These are phyloP conservation scores for Apophysomyces variabilis DNA, from an alignment of 371 early-diverging fungal genomes.

Conservation along the genomic window DNA sequence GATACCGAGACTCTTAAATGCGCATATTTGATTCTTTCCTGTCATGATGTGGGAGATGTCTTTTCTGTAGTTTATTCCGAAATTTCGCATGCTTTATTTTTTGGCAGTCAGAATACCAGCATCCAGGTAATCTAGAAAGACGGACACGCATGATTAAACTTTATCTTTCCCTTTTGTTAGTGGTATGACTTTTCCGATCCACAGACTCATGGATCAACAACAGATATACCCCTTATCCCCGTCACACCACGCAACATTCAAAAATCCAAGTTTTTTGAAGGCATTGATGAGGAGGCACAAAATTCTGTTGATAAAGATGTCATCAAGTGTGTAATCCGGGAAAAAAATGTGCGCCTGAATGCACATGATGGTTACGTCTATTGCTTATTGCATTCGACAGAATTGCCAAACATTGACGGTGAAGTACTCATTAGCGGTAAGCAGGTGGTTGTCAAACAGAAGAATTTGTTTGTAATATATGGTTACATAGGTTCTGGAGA, in stretches of 20 bases:
- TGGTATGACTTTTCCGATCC: slow-evolving; percentile 66
- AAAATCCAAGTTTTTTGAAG: slow-evolving; percentile 48
- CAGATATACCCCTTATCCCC: slow-evolving; percentile 40
- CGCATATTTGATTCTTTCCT: slow-evolving; percentile 70
- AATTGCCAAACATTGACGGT: slow-evolving; percentile 58
- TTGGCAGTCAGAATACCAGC: slow-evolving; percentile 85
- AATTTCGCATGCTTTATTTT: slow-evolving; percentile 56
- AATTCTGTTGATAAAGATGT: slow-evolving; percentile 40
- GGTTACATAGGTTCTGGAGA: slow-evolving; percentile 64
- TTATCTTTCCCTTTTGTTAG: slow-evolving; percentile 22
- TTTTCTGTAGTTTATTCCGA: slow-evolving; percentile 71
- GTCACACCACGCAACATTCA: slow-evolving; percentile 37
- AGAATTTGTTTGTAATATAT: background rate
- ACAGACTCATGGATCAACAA: slow-evolving; percentile 48
- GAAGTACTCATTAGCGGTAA: slow-evolving; percentile 67
- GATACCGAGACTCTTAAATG: slow-evolving; percentile 64
- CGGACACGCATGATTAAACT: background rate
- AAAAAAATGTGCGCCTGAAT: slow-evolving; percentile 58
- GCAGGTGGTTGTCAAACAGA: background rate
- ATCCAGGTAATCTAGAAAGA: slow-evolving; percentile 61
- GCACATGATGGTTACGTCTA: slow-evolving; percentile 84
- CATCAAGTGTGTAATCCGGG: slow-evolving; percentile 59
- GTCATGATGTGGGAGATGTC: slow-evolving; percentile 78
- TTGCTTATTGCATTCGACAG: slow-evolving; percentile 58
- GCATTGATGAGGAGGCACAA: slow-evolving; percentile 22